Evolutionary conservation across 768 basidiomycete genomes (phyloP).

Genomic region (Mycena rosella): DNA sequence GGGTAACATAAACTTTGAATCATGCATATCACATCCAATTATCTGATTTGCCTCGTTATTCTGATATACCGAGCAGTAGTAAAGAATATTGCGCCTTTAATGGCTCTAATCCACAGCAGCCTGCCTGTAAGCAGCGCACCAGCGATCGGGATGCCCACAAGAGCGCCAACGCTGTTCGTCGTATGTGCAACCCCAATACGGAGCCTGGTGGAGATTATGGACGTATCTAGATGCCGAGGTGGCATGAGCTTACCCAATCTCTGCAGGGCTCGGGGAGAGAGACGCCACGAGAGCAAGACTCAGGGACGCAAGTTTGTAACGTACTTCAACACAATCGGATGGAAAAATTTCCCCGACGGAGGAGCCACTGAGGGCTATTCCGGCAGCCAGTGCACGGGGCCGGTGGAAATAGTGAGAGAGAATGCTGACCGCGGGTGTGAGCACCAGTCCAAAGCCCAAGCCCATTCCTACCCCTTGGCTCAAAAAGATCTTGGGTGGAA

Average conservation of each 20-base stretch:
- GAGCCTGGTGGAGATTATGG: background rate
- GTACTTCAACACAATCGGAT: slow-evolving; percentile 44
- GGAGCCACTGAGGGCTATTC: slow-evolving; percentile 53
- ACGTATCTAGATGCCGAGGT: background rate
- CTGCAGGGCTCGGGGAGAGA: background rate
- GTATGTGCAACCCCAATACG: background rate
- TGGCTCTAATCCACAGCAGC: background rate
- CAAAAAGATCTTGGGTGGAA: slow-evolving; percentile 43
- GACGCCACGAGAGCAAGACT: background rate
- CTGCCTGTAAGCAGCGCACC: background rate
- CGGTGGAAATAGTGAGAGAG: slow-evolving; percentile 57
- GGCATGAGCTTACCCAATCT: background rate
- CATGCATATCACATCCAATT: too few relatives aligned
- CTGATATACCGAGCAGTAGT: background rate
- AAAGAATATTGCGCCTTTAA: background rate
- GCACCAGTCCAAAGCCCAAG: slow-evolving; percentile 51
- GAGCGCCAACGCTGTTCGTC: background rate
- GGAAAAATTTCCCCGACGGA: slow-evolving; percentile 42
- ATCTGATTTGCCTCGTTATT: background rate
- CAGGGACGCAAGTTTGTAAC: background rate
- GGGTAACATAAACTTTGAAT: too few relatives aligned
- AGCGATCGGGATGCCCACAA: background rate
- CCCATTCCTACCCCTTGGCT: slow-evolving; percentile 40
- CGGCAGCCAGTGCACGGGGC: slow-evolving; percentile 55
- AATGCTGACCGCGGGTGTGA: slow-evolving; percentile 54